These are phyloP conservation scores for Chaetomium tenue DNA, from an alignment of 495 filamentous ascomycete species.

Conservation along the genomic window DNA sequence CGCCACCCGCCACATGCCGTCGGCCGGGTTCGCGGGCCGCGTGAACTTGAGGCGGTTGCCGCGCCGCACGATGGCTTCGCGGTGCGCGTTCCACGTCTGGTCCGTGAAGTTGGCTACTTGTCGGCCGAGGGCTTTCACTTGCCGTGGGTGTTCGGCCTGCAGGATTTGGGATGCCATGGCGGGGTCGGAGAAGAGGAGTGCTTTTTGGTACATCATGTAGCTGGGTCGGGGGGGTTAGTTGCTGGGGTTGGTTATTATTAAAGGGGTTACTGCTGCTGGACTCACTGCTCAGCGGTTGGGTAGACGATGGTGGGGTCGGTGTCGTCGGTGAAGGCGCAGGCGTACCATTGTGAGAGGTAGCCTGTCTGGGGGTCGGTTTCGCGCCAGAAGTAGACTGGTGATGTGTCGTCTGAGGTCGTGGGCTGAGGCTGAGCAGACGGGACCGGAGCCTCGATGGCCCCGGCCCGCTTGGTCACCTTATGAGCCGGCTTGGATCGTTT, in stretches of 20 bases:
- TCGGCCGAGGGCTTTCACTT: slow-evolving; percentile 57
- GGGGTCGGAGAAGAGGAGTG: slow-evolving; percentile 51
- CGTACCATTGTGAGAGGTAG: slow-evolving; percentile 41
- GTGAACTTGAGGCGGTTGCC: slow-evolving; percentile 62
- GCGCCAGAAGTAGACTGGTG: slow-evolving; percentile 38
- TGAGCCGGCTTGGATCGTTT: slow-evolving; percentile 10
- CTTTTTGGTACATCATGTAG: slow-evolving; percentile 67
- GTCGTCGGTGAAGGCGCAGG: slow-evolving; percentile 34
- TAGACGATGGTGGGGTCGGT: slow-evolving; percentile 30
- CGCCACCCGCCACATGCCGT: slow-evolving; percentile 10
- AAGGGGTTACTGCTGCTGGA: too few relatives aligned
- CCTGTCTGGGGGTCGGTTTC: slow-evolving; percentile 29
- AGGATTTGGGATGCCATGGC: slow-evolving; percentile 46
- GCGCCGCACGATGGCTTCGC: slow-evolving; percentile 57
- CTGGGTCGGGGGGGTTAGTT: slow-evolving; percentile 19
- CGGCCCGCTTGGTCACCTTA: slow-evolving; percentile 1
- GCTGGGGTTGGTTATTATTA: not conserved
- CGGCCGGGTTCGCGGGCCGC: slow-evolving; percentile 24
- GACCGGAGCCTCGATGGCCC: not conserved
- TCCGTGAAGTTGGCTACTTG: slow-evolving; percentile 55
- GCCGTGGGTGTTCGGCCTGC: slow-evolving; percentile 37
- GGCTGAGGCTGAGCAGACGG: not conserved
- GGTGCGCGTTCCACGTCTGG: slow-evolving; percentile 52
- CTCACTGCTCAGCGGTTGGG: slow-evolving; percentile 40
- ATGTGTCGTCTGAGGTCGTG: not conserved